These are phyloP conservation scores for Sporisorium sorghi DNA, from an alignment of 1,284 basidiomycete species.

Conservation along the genomic window DNA sequence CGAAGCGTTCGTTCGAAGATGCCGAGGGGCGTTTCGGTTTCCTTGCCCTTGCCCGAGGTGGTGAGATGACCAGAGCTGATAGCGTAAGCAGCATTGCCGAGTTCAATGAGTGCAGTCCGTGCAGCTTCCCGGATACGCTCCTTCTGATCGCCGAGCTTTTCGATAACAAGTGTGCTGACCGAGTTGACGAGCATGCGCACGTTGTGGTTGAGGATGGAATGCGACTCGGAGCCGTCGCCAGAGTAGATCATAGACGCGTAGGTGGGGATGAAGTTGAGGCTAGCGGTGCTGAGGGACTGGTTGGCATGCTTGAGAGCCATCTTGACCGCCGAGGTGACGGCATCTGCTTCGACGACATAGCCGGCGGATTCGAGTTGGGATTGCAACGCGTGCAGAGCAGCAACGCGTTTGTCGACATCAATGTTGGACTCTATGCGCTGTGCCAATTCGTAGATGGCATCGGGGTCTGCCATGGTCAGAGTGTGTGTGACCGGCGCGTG, in stretches of 20 bases:
- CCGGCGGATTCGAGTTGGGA: constrained; percentile 36
- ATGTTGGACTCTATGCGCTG: constrained; percentile 47
- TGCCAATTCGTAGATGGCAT: constrained; percentile 46
- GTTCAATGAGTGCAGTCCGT: constrained; percentile 78
- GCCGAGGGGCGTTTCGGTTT: constrained; percentile 79
- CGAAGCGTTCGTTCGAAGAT: constrained; percentile 80
- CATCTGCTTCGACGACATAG: constrained; percentile 53
- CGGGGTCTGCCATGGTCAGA: constrained; percentile 41
- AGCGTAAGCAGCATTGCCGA: constrained; percentile 79
- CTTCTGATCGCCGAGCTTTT: constrained; percentile 82
- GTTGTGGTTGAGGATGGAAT: constrained; percentile 40
- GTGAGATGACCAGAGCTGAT: constrained; percentile 69
- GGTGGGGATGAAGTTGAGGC: constrained; percentile 63
- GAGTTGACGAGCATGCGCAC: constrained; percentile 72
- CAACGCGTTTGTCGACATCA: constrained; percentile 46
- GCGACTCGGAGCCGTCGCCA: constrained; percentile 28
- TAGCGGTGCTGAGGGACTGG: constrained; percentile 75
- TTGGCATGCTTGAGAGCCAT: constrained; percentile 81
- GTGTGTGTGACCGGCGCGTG: neutral
- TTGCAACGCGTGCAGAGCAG: constrained; percentile 40
- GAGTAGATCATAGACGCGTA: constrained; percentile 55
- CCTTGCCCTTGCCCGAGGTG: constrained; percentile 76
- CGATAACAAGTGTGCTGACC: constrained; percentile 79
- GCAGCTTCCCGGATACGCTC: constrained; percentile 81
- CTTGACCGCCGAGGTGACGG: constrained; percentile 73